Percentiles rank a stretch among this genome's conserved stretches.
These are phyloP conservation scores for Chaetomium olivaceum DNA, from an alignment of 2,329 filamentous ascomycete genomes.

Conservation along the genomic window DNA sequence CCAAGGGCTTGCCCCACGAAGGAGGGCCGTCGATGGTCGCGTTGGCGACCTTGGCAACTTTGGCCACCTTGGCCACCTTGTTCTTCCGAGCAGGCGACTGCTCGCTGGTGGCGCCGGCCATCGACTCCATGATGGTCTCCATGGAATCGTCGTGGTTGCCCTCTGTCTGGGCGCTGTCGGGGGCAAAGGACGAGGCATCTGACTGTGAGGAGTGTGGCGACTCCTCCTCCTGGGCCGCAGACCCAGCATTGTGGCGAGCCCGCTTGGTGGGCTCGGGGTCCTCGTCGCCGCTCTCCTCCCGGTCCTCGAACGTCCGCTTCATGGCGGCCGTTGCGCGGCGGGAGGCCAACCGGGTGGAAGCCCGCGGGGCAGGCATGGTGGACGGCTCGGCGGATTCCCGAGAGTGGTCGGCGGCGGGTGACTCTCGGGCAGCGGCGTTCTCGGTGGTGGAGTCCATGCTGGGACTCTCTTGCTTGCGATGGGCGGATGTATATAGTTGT, in stretches of 20 bases:
- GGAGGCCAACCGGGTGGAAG: conserved; percentile 11
- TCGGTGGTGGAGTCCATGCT: background rate
- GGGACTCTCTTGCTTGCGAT: background rate
- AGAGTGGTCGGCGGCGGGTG: too few relatives aligned
- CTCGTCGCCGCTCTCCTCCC: background rate
- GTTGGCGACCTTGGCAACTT: background rate
- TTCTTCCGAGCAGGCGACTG: background rate
- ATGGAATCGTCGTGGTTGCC: background rate
- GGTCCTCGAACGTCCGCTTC: conserved; percentile 1
- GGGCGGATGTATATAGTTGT: background rate
- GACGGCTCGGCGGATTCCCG: background rate
- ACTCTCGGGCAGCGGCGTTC: background rate
- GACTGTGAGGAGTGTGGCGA: background rate
- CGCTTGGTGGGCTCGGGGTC: conserved; percentile 4
- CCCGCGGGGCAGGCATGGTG: background rate
- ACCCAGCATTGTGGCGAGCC: background rate
- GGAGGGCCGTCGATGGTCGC: background rate
- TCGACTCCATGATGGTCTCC: background rate
- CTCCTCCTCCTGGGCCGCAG: background rate
- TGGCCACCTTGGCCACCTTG: background rate
- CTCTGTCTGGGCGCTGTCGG: background rate
- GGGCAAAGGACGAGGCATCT: background rate
- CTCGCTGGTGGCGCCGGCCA: background rate
- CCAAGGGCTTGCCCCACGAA: conserved; percentile 26
- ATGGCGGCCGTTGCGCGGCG: conserved; percentile 4